Conservation (phyloP, 1,284 basidiomycete genomes). For the Omphalotus olearius region DNA sequence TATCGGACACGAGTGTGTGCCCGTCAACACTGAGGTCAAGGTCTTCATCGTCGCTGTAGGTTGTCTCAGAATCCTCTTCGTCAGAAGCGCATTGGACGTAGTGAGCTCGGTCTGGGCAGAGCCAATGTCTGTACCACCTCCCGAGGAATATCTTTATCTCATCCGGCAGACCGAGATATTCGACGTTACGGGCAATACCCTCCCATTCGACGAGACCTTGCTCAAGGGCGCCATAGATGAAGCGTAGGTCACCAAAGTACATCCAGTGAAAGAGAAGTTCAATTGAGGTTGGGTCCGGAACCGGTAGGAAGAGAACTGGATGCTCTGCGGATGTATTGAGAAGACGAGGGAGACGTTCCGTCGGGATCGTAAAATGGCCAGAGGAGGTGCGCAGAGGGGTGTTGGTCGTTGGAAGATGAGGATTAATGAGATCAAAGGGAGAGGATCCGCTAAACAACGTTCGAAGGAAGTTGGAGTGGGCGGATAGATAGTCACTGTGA, state of each 20-base stretch:
- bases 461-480: conserved; percentile 68
- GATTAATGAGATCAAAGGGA: conserved; percentile 51
- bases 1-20: not conserved
- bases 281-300: conserved; percentile 72
- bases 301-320: conserved; percentile 68
- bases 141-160: conserved; percentile 69
- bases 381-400: conserved; percentile 23
- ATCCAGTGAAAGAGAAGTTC: conserved; percentile 73
- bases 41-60: not conserved
- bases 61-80: conserved; percentile 4
- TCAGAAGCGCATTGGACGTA: conserved; percentile 11
- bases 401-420: conserved; percentile 22
- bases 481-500: conserved; percentile 67
- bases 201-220: conserved; percentile 67
- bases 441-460: conserved; percentile 63
- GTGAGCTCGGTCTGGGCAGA: conserved; percentile 31
- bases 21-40: not conserved
- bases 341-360: conserved; percentile 56
- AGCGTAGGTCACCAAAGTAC: conserved; percentile 63
- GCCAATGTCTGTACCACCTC: conserved; percentile 58
- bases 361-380: conserved; percentile 34
- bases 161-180: conserved; percentile 66
- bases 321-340: conserved; percentile 54
- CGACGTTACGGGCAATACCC: conserved; percentile 75
- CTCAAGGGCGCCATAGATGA: conserved; percentile 58